Percentiles rank a stretch among this genome's conserved stretches.
Conservation (phyloP, 768 basidiomycete genomes). For the Trametes cingulata region DNA sequence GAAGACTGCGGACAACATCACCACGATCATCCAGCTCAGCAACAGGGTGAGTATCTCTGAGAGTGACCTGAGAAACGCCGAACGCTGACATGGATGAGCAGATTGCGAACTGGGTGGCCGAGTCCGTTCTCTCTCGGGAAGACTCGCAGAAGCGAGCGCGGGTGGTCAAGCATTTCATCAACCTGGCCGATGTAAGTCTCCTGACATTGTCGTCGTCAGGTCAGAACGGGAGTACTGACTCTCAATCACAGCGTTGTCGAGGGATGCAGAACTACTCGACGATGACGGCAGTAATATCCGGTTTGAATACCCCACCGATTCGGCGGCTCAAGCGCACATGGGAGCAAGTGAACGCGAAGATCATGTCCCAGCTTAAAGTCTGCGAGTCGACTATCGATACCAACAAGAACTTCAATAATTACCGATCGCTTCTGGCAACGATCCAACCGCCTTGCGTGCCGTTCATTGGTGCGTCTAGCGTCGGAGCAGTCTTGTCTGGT, state of each 20-base stretch:
- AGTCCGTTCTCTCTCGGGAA: constrained; percentile 75
- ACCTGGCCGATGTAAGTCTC: constrained; percentile 81
- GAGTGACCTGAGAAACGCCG: constrained; percentile 35
- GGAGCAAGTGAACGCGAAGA: constrained; percentile 81
- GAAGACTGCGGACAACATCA: constrained; percentile 80
- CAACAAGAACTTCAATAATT: constrained; percentile 92
- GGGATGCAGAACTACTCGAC: constrained; percentile 90
- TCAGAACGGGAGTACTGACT: not conserved
- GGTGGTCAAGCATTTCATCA: constrained; percentile 88
- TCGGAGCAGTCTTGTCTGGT: not conserved
- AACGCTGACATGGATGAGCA: constrained; percentile 30
- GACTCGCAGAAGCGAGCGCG: constrained; percentile 82
- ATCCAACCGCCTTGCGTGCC: constrained; percentile 94
- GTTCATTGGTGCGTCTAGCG: constrained; percentile 74
- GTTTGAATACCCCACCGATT: constrained; percentile 91
- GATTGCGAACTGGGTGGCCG: constrained; percentile 94
- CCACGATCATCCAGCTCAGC: constrained; percentile 82
- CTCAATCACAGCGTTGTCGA: constrained; percentile 73
- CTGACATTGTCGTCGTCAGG: not conserved
- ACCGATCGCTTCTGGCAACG: constrained; percentile 77
- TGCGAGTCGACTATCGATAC: constrained; percentile 92
- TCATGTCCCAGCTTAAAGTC: constrained; percentile 68
- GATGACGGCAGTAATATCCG: constrained; percentile 96
- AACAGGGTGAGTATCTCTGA: constrained; percentile 68
- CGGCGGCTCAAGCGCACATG: constrained; percentile 91